phyloP scores from a whole-genome alignment of 2,329 filamentous ascomycete species.

The Apiospora saccharicola region DNA sequence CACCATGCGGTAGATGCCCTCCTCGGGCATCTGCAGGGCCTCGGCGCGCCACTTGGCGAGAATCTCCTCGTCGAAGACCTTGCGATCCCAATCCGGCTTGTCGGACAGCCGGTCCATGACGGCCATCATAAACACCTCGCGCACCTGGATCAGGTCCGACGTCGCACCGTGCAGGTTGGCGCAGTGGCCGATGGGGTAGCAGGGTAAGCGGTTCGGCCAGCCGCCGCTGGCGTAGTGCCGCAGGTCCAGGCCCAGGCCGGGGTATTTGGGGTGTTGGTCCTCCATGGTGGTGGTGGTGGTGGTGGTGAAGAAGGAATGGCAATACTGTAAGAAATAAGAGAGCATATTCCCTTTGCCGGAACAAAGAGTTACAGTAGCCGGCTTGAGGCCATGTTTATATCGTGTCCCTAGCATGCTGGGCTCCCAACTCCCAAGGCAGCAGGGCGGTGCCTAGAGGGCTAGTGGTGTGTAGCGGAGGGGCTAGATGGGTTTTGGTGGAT shows the following conservation, averaged over 20 bases:
- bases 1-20: conserved; percentile 24
- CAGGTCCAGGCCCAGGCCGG: not conserved
- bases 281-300: too few species aligned
- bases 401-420: too few species aligned
- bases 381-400: not conserved
- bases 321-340: not conserved
- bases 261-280: not conserved
- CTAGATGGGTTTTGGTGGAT: not conserved
- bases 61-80: conserved; percentile 44
- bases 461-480: not conserved
- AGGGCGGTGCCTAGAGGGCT: not conserved
- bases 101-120: conserved; percentile 40
- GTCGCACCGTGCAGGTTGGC: not conserved
- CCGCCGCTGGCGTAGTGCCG: not conserved
- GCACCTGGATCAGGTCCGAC: conserved; percentile 34
- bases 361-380: not conserved
- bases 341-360: not conserved
- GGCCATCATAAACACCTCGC: conserved; percentile 47
- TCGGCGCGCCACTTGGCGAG: conserved; percentile 44
- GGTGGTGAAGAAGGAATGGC: not conserved
- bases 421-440: not conserved
- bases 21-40: conserved; percentile 37
- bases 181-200: conserved; percentile 24
- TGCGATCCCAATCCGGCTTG: conserved; percentile 46
- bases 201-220: not conserved